Evolutionary conservation across 2,329 filamentous ascomycete genomes (phyloP).

Genomic region (Curvularia spicifera): DNA sequence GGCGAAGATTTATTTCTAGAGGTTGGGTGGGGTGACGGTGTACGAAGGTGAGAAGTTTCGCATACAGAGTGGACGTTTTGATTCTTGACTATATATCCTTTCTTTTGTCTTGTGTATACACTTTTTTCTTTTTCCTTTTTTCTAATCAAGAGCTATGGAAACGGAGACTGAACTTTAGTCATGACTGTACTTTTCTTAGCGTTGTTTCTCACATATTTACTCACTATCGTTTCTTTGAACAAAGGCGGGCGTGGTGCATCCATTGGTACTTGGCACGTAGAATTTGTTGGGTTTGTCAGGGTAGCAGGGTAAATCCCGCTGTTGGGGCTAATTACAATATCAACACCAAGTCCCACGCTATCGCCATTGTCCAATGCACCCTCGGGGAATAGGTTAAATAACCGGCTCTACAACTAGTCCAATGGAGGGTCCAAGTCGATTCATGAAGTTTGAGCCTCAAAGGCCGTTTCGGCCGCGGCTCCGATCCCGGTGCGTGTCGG

Average conservation of each 20-base stretch:
- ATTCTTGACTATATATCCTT: slow-evolving; percentile 12
- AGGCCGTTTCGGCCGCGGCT: slow-evolving; percentile 36
- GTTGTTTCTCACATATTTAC: slow-evolving; percentile 12
- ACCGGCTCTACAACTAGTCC: slow-evolving; percentile 18
- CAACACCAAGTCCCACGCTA: slow-evolving; percentile 15
- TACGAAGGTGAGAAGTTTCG: slow-evolving; percentile 1
- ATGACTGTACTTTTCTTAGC: slow-evolving; percentile 12
- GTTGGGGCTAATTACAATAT: slow-evolving; percentile 1
- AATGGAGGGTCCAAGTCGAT: background rate
- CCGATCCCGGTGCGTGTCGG: slow-evolving; percentile 22
- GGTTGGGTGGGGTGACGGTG: slow-evolving; percentile 40
- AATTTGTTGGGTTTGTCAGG: background rate
- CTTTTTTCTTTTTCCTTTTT: slow-evolving; percentile 9
- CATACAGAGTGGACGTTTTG: slow-evolving; percentile 1
- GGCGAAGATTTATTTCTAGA: slow-evolving; percentile 68
- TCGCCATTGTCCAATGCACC: slow-evolving; percentile 2
- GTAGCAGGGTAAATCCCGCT: slow-evolving; percentile 1
- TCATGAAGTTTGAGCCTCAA: slow-evolving; percentile 24
- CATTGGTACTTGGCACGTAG: slow-evolving; percentile 8
- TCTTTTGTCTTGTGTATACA: slow-evolving; percentile 16
- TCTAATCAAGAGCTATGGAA: slow-evolving; percentile 2
- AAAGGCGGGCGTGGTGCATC: background rate
- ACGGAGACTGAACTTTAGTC: slow-evolving; percentile 1
- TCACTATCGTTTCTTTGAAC: slow-evolving; percentile 2
- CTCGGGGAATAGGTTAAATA: slow-evolving; percentile 32